Evolutionary conservation across 345 rosid species (phyloP).

Genomic region (Sonneratia alba): DNA sequence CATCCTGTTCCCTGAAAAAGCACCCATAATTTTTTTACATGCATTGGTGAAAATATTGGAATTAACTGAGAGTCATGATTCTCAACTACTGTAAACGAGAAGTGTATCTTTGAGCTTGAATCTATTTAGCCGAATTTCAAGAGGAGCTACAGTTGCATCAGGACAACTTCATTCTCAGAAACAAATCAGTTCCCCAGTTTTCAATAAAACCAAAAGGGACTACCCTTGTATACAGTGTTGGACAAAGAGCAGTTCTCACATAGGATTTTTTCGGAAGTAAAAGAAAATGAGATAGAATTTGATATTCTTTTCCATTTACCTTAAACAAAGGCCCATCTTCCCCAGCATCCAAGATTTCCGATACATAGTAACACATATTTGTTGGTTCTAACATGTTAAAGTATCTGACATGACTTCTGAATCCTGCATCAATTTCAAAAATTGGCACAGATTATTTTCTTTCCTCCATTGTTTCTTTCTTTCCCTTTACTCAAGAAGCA

Average conservation of each 20-base stretch:
- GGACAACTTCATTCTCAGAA: not conserved
- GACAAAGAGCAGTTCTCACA: not conserved
- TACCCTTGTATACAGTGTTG: not conserved
- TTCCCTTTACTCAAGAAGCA: not conserved
- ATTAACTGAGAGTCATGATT: not conserved
- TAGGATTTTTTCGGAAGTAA: not conserved
- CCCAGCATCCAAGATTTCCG: constrained; percentile 85
- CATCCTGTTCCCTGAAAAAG: too few relatives aligned
- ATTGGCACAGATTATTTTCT: not conserved
- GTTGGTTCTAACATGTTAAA: constrained; percentile 73
- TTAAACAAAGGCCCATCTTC: constrained; percentile 62
- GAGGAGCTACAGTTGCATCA: not conserved
- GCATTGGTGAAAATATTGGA: too few relatives aligned
- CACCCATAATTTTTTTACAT: too few relatives aligned
- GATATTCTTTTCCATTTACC: constrained; percentile 32
- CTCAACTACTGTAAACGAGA: not conserved
- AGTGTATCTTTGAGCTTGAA: not conserved
- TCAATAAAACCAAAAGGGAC: not conserved
- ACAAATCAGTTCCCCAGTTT: not conserved
- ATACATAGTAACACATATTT: constrained; percentile 61
- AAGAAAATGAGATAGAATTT: too few relatives aligned
- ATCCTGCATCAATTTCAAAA: constrained; percentile 54
- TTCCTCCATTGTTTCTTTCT: not conserved
- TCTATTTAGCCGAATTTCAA: not conserved
- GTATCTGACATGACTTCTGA: constrained; percentile 80